Conservation (phyloP, 306 rosid species). For the Carpinus fangiana region DNA sequence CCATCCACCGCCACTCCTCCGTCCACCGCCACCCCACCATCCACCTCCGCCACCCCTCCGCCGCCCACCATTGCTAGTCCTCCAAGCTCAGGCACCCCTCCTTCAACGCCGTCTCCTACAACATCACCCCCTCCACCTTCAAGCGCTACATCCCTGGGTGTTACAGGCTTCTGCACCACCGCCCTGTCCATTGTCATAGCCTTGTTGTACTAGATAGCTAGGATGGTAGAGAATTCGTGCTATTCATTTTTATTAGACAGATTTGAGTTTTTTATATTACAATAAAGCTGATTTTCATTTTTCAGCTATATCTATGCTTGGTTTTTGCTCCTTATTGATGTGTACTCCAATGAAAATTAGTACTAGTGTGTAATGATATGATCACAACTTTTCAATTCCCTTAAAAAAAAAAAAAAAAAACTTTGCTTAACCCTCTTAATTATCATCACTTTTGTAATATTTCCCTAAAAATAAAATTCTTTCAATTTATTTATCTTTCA, state of each 20-base stretch:
- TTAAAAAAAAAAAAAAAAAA: too few relatives aligned
- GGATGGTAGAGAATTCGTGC: slow-evolving; percentile 9
- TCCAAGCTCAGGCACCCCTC: slow-evolving; percentile 13
- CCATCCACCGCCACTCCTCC: slow-evolving; percentile 1
- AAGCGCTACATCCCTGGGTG: slow-evolving; percentile 34
- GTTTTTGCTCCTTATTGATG: neutral
- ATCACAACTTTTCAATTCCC: too few relatives aligned
- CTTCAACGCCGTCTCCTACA: slow-evolving; percentile 31
- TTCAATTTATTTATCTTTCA: too few relatives aligned
- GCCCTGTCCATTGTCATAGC: slow-evolving; percentile 41
- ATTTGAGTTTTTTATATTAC: slow-evolving; percentile 10
- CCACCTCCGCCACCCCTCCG: neutral
- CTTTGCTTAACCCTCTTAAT: too few relatives aligned
- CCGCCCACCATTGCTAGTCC: slow-evolving; percentile 25
- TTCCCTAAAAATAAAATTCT: too few relatives aligned
- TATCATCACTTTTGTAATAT: too few relatives aligned
- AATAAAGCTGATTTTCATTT: slow-evolving; percentile 17
- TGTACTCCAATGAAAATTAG: neutral
- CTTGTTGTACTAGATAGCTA: slow-evolving; percentile 40
- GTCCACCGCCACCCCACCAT: neutral
- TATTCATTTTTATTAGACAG: slow-evolving; percentile 18
- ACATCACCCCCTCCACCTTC: slow-evolving; percentile 29
- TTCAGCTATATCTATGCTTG: neutral
- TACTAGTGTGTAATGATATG: too few relatives aligned
- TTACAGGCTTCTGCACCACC: slow-evolving; percentile 38